These are phyloP conservation scores for Gliomastix tumulicola DNA, from an alignment of 2,329 filamentous ascomycete species.

Conservation along the genomic window DNA sequence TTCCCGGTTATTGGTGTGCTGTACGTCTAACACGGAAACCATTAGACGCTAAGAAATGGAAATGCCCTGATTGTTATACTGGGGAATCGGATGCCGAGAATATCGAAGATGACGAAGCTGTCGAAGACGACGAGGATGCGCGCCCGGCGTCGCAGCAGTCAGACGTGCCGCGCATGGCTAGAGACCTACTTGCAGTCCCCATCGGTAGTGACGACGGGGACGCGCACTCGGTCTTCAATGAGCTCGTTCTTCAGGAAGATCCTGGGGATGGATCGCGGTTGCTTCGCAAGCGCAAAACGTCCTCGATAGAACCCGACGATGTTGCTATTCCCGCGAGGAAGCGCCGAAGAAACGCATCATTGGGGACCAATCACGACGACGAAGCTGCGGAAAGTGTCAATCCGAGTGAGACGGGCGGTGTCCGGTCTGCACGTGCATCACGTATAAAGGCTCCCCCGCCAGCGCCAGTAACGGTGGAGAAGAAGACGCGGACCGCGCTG, in stretches of 20 bases:
- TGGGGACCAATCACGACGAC: constrained; percentile 28
- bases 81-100: constrained; percentile 21
- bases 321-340: constrained; percentile 44
- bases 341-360: constrained; percentile 40
- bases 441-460: constrained; percentile 41
- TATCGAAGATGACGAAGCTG: constrained; percentile 19
- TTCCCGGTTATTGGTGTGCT: neutral
- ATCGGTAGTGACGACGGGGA: constrained; percentile 19
- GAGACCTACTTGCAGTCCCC: constrained; percentile 65
- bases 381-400: constrained; percentile 24
- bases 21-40: no score
- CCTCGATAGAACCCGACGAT: constrained; percentile 58
- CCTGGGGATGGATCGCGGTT: constrained; percentile 70
- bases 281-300: constrained; percentile 78
- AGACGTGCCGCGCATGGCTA: constrained; percentile 41
- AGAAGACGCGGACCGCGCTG: constrained; percentile 23
- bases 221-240: constrained; percentile 67
- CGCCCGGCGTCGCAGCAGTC: constrained; percentile 17
- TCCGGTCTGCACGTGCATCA: constrained; percentile 47
- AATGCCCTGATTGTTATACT: constrained; percentile 40
- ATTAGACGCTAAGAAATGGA: constrained; percentile 38
- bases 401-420: constrained; percentile 17
- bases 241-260: constrained; percentile 58
- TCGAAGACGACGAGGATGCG: constrained; percentile 6
- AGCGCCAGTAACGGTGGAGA: constrained; percentile 32